Conservation (phyloP, 1,284 basidiomycete genomes). For the Gomphus sp. region DNA sequence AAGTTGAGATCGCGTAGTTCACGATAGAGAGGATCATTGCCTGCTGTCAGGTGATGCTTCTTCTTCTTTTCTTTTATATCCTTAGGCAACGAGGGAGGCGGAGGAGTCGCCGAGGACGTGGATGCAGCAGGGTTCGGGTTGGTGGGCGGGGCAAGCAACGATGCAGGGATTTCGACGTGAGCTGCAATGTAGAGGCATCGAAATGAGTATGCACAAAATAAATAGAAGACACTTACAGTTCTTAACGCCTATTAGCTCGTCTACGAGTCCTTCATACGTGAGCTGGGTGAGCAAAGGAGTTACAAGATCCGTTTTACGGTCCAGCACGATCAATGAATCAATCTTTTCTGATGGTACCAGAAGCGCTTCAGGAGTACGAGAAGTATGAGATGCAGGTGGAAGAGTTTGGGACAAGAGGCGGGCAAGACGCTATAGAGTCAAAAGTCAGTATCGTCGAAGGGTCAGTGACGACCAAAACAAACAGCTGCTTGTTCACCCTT, state of each 20-base stretch:
- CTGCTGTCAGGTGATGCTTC: conserved; percentile 74
- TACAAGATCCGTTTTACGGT: conserved; percentile 91
- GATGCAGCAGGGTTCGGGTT: conserved; percentile 28
- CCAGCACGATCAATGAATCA: conserved; percentile 85
- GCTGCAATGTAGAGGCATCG: conserved; percentile 34
- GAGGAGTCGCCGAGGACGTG: conserved; percentile 30
- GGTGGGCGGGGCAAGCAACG: conserved; percentile 53
- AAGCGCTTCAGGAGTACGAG: conserved; percentile 28
- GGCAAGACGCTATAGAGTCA: conserved; percentile 54
- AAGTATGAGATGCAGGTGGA: conserved; percentile 27
- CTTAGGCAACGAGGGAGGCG: conserved; percentile 36
- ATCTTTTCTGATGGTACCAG: conserved; percentile 48
- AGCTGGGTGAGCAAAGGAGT: conserved; percentile 94
- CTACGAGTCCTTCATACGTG: conserved; percentile 96
- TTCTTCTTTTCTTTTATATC: conserved; percentile 69
- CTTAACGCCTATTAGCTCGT: conserved; percentile 85
- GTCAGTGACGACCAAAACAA: conserved; percentile 20
- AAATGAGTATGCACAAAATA: conserved; percentile 8
- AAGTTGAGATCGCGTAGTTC: conserved; percentile 93
- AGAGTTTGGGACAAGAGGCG: conserved; percentile 61
- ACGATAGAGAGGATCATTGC: conserved; percentile 74
- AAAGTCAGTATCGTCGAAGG: not conserved
- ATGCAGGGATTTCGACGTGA: conserved; percentile 84
- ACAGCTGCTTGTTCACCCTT: conserved; percentile 90
- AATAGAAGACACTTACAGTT: conserved; percentile 52